Conservation (phyloP, 768 basidiomycete species). For the Candolleomyces eurysporus region DNA sequence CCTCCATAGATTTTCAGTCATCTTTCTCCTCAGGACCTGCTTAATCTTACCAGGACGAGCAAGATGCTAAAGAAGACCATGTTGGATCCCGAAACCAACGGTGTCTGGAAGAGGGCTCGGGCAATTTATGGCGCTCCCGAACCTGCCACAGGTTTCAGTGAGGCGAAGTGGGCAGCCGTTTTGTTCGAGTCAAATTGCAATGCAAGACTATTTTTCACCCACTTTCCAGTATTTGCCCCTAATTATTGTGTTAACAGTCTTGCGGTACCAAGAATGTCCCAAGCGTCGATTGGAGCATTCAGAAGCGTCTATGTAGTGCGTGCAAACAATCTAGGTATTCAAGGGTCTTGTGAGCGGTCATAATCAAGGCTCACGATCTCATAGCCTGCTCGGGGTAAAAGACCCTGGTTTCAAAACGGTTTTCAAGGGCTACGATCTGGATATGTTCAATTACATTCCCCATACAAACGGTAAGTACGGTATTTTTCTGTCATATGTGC, state of each 20-base stretch:
- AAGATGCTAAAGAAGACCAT: not conserved
- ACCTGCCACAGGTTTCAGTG: not conserved
- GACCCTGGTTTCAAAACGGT: too few species aligned
- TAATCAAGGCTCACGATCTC: too few species aligned
- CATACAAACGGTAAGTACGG: not conserved
- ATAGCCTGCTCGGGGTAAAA: too few species aligned
- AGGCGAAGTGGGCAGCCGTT: not conserved
- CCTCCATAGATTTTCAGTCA: not conserved
- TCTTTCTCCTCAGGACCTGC: not conserved
- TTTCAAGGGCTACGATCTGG: too few species aligned
- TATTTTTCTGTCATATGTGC: too few species aligned
- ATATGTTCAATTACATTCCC: not conserved
- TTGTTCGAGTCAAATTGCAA: not conserved
- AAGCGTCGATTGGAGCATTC: not conserved
- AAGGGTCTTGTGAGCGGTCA: too few species aligned
- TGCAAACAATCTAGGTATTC: not conserved
- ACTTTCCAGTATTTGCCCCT: too few species aligned
- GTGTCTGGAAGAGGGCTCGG: not conserved
- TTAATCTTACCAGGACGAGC: not conserved
- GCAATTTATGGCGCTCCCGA: not conserved
- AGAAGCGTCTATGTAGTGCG: not conserved
- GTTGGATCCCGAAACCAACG: not conserved
- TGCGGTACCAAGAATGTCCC: not conserved
- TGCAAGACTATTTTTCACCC: too few species aligned
- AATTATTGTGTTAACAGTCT: not conserved